A percentile compares a stretch with the other conserved stretches of the same genome.
Evolutionary conservation across 2,329 filamentous ascomycete species (phyloP).

Genomic region (Neonectria faginata): DNA sequence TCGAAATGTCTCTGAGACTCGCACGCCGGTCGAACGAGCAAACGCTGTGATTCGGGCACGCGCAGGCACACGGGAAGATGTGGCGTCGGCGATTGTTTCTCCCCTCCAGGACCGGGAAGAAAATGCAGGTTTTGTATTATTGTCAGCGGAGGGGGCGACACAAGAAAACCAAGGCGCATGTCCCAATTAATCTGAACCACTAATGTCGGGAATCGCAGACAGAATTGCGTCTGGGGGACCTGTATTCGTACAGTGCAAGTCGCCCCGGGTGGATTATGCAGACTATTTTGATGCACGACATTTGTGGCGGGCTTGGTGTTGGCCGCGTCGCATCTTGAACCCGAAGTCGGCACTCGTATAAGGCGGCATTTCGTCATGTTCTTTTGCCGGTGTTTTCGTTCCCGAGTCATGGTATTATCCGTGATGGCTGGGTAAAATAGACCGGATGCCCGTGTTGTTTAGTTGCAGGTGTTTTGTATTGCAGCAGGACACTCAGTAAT

Average conservation of each 20-base stretch:
- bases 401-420: neutral
- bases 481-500: neutral
- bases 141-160: neutral
- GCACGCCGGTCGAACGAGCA: conserved; percentile 4
- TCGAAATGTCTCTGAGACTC: conserved; percentile 15
- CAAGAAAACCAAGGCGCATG: neutral
- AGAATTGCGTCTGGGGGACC: neutral
- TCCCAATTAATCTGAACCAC: conserved; percentile 10
- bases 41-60: conserved; percentile 2
- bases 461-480: neutral
- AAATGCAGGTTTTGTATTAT: neutral
- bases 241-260: conserved; percentile 1
- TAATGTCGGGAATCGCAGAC: neutral
- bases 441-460: neutral
- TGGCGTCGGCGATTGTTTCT: conserved; percentile 3
- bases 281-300: conserved; percentile 12
- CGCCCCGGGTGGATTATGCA: conserved; percentile 11
- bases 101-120: neutral
- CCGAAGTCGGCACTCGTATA: neutral
- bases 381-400: conserved; percentile 1
- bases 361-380: conserved; percentile 2
- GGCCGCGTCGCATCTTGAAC: conserved; percentile 9
- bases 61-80: conserved; percentile 3
- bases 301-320: conserved; percentile 15
- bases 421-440: neutral